These are phyloP conservation scores for Scheffersomyces segobiensis DNA, from an alignment of 1,139 yeast species.

Conservation along the genomic window DNA sequence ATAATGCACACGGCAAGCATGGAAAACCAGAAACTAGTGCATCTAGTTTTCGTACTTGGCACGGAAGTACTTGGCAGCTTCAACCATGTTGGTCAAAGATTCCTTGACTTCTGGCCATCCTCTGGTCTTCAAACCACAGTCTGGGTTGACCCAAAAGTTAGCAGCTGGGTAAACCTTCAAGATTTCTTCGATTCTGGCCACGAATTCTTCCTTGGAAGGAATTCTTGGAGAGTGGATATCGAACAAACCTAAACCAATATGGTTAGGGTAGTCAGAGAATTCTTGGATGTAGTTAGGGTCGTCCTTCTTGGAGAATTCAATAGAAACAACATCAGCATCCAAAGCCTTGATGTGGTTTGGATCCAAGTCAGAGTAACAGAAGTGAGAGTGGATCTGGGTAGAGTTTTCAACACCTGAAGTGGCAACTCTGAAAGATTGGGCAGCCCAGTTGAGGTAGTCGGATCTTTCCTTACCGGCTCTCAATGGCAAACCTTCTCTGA, in stretches of 20 bases:
- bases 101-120: constrained; percentile 88
- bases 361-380: constrained; percentile 99
- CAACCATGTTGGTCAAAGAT: constrained; percentile 96
- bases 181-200: constrained; percentile 89
- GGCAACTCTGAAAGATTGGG: constrained; percentile 99
- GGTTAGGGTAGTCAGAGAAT: constrained; percentile 98
- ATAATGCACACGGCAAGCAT: constrained; percentile 19
- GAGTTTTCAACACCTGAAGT: constrained; percentile 95
- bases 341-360: constrained; percentile 99
- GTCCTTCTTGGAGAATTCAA: constrained; percentile 99
- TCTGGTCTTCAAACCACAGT: constrained; percentile 99
- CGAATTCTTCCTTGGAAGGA: constrained; percentile 95
- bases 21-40: constrained; percentile 6
- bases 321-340: constrained; percentile 98
- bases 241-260: constrained; percentile 97
- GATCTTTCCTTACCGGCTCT: constrained; percentile 97
- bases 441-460: constrained; percentile 98
- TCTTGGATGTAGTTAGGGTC: constrained; percentile 97
- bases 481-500: constrained; percentile 99
- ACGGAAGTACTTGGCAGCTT: constrained; percentile 97
- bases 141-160: constrained; percentile 99
- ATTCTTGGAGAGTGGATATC: constrained; percentile 99
- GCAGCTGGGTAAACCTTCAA: constrained; percentile 96
- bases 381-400: constrained; percentile 99
- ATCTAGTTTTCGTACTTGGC: constrained; percentile 38